Evolutionary conservation across 139 green algal genomes (phyloP).

Genomic region (Penium margaritaceum): DNA sequence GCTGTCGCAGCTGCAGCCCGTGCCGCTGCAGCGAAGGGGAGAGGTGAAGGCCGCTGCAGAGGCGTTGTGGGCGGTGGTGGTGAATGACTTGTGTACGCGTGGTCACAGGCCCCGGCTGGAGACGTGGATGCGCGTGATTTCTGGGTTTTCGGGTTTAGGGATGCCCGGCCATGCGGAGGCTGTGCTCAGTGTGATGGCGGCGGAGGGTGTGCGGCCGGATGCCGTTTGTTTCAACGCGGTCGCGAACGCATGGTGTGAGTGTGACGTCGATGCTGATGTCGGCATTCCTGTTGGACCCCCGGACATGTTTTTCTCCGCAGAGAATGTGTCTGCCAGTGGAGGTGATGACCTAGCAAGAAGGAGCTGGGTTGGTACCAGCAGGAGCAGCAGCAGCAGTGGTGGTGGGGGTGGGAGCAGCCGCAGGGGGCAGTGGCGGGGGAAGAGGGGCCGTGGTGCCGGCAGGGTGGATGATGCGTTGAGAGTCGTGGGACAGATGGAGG

Average conservation of each 20-base stretch:
- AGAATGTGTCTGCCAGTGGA: too few relatives aligned
- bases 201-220: constrained; percentile 15
- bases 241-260: constrained; percentile 5
- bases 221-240: constrained; percentile 17
- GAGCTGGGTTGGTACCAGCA: too few relatives aligned
- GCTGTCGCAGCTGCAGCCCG: background rate
- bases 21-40: background rate
- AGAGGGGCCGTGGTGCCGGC: too few relatives aligned
- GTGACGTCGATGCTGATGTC: too few relatives aligned
- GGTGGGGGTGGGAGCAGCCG: too few relatives aligned
- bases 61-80: background rate
- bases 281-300: too few relatives aligned
- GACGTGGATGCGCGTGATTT: constrained; percentile 17
- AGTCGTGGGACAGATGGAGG: constrained; percentile 1
- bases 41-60: too few relatives aligned
- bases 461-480: constrained; percentile 11
- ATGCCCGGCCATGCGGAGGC: background rate
- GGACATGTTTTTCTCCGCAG: too few relatives aligned
- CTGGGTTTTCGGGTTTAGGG: background rate
- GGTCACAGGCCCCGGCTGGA: background rate
- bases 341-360: too few relatives aligned
- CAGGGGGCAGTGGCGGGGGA: too few relatives aligned
- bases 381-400: too few relatives aligned
- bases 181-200: constrained; percentile 23
- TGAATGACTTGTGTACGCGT: background rate